Base-by-base conservation (phyloP, 495 filamentous ascomycete species). In the Parachaetomium inaequale region DNA sequence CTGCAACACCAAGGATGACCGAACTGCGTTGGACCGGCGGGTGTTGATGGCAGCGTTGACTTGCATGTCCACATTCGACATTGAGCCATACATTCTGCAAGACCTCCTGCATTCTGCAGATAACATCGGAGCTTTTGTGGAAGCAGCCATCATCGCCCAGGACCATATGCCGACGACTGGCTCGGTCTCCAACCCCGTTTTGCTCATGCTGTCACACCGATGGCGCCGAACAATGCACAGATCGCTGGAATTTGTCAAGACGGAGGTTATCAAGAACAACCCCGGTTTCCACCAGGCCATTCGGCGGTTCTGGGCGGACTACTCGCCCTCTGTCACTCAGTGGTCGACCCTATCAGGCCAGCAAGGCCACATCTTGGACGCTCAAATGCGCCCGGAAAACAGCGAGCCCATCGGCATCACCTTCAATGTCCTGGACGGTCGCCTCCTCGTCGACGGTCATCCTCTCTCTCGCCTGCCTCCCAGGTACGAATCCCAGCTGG, bases 401-500 rank as follows among this genome's bases (percentile, higher is more conserved):
- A 25, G 53, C 4, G 46, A 34, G 7, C 8, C 40, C 2, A 55
- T 73, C 7, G 17, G 23, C 1, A 74, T 87, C 3, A 75, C 81
- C 25, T 84, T 75, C 64, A 84, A 87, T 64, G 42, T 85, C 5
- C 66, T 88, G 21, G 81, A 75, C 2, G 84, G 84, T 0, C 71
- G 78, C 34, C 74, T 89, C 3, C 77, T 88, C 23, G 75, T 88
- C 15, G 75, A 87, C 59, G 83, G 83, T 2, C 63, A 68, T 1
- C 85, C 83, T 0, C 62, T 87, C 12, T 69, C 74, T 14, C 75
- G 79, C 23, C 74, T 86, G 0, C 85, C 85, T 0, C 15, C 26
- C 5, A 62, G 76, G 7, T 88, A 82, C 58, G 69, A 78, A 34
- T 38, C 55, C 4, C 76, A 83, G 49, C 0, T 23, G 0, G 70